Conservation (phyloP, 140 eudicot species). For the Stevia rebaudiana region DNA sequence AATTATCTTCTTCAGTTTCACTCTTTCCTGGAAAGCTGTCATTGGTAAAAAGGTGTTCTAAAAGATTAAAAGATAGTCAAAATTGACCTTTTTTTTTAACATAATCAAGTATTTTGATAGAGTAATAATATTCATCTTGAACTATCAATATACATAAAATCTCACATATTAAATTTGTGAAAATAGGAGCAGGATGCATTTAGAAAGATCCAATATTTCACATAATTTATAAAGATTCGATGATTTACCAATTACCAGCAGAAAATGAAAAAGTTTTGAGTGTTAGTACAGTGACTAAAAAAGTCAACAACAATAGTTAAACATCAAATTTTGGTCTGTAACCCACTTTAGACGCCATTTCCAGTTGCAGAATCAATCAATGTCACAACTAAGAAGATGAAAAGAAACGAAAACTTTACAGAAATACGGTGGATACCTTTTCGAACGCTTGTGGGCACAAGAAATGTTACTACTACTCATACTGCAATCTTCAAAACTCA, state of each 20-base stretch:
- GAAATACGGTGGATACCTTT: conserved; percentile 47
- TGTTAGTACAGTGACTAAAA: conserved; percentile 1
- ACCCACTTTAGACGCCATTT: conserved; percentile 25
- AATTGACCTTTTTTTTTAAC: not conserved
- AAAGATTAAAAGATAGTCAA: not conserved
- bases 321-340: conserved; percentile 10
- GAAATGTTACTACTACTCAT: conserved; percentile 31
- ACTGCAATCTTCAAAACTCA: conserved; percentile 49
- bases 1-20: conserved; percentile 37
- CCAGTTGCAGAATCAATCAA: conserved; percentile 29
- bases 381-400: conserved; percentile 16
- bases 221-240: conserved; percentile 1
- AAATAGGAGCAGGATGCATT: not conserved
- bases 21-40: conserved; percentile 70
- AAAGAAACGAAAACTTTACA: conserved; percentile 3
- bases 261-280: conserved; percentile 5
- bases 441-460: conserved; percentile 52
- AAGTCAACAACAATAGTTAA: conserved; percentile 7
- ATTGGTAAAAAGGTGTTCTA: conserved; percentile 22
- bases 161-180: not conserved
- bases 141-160: not conserved
- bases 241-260: not conserved
- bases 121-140: not conserved
- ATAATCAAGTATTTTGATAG: not conserved
- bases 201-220: conserved; percentile 24